Percentiles rank a stretch among this genome's conserved stretches.
These are phyloP conservation scores for Rhytidhysteron rufulum DNA, from an alignment of 2,329 filamentous ascomycete genomes.

Conservation along the genomic window DNA sequence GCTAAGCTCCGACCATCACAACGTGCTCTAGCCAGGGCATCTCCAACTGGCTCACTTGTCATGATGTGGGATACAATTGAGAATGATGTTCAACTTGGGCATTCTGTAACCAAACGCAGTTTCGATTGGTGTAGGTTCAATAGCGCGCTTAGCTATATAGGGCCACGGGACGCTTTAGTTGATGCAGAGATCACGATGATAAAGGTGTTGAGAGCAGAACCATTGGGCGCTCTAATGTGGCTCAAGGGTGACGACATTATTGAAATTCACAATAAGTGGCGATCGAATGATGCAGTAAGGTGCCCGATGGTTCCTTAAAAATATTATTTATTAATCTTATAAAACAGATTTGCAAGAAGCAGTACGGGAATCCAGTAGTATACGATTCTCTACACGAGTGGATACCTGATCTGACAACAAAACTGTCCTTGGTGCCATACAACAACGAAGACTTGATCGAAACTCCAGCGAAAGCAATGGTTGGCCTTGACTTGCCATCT, in stretches of 20 bases:
- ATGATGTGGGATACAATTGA: slow-evolving; percentile 46
- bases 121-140: slow-evolving; percentile 47
- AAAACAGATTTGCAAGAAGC: too few relatives aligned
- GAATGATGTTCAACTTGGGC: slow-evolving; percentile 33
- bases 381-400: slow-evolving; percentile 8
- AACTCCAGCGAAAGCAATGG: too few relatives aligned
- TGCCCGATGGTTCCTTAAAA: slow-evolving; percentile 1
- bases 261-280: slow-evolving; percentile 42
- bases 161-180: slow-evolving; percentile 31
- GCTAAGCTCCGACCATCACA: slow-evolving; percentile 37
- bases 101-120: slow-evolving; percentile 42
- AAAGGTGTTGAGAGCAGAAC: slow-evolving; percentile 23
- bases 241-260: slow-evolving; percentile 45
- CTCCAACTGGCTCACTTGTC: slow-evolving; percentile 41
- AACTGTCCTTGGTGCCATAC: too few relatives aligned
- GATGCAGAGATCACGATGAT: slow-evolving; percentile 31
- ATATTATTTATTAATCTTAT: slow-evolving; percentile 1
- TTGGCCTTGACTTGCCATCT: slow-evolving; percentile 12
- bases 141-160: slow-evolving; percentile 44
- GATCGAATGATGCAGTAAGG: slow-evolving; percentile 13
- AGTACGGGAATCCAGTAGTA: background rate
- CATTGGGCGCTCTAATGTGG: slow-evolving; percentile 46
- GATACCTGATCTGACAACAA: slow-evolving; percentile 10
- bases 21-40: slow-evolving; percentile 44
- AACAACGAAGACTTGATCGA: too few relatives aligned